These are phyloP conservation scores for Globisporangium paroecandrum DNA, from an alignment of 352 stramenopile genomes.

Conservation along the genomic window DNA sequence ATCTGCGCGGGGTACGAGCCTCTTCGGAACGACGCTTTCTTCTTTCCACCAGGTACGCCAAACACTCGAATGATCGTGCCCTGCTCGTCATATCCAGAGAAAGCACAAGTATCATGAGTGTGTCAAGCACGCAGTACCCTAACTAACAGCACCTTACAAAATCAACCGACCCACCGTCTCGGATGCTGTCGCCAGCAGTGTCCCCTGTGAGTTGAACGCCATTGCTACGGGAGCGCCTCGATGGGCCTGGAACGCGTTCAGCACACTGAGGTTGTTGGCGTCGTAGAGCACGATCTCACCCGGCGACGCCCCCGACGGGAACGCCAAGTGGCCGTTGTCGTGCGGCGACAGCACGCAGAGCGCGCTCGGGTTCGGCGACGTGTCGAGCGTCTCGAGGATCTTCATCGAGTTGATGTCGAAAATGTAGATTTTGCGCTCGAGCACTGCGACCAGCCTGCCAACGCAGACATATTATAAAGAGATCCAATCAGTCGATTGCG, in stretches of 20 bases:
- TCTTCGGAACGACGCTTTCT: slow-evolving; percentile 91
- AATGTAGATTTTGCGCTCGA: slow-evolving; percentile 91
- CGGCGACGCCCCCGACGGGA: slow-evolving; percentile 72
- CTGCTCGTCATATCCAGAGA: slow-evolving; percentile 25
- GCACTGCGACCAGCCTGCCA: slow-evolving; percentile 67
- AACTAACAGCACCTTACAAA: neutral
- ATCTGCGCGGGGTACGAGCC: slow-evolving; percentile 96
- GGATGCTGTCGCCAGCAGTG: slow-evolving; percentile 87
- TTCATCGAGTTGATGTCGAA: slow-evolving; percentile 94
- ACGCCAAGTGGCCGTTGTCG: slow-evolving; percentile 83
- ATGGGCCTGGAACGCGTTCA: slow-evolving; percentile 90
- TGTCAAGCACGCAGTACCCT: slow-evolving; percentile 5
- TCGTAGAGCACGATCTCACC: slow-evolving; percentile 92
- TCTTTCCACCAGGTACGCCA: slow-evolving; percentile 88
- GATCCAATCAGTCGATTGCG: neutral
- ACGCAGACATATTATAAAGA: neutral
- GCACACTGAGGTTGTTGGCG: slow-evolving; percentile 88
- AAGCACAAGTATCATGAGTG: neutral
- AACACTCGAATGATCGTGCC: slow-evolving; percentile 98
- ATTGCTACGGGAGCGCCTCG: slow-evolving; percentile 84
- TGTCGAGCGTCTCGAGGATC: slow-evolving; percentile 90
- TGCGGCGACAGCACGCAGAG: slow-evolving; percentile 83
- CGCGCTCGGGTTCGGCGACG: slow-evolving; percentile 82
- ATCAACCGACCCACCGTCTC: slow-evolving; percentile 60
- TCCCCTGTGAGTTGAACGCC: slow-evolving; percentile 84